Evolutionary conservation across 202 grass and related monocot genomes (phyloP).

Genomic region (Brachypodium distachyon): DNA sequence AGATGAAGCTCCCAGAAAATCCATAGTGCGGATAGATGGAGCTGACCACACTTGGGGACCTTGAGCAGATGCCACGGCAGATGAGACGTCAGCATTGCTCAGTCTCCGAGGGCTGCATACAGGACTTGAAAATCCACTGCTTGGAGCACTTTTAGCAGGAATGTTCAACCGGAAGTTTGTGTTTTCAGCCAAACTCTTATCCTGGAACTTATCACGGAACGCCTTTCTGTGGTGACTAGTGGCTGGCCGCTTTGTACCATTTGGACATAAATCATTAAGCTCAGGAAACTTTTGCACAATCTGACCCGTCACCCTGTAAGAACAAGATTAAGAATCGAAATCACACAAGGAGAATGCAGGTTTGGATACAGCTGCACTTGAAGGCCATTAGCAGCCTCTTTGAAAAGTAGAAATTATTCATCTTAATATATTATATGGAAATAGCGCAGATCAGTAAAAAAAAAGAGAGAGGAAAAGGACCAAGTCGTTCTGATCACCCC

Average conservation of each 20-base stretch:
- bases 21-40: constrained; percentile 34
- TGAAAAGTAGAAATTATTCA: background rate
- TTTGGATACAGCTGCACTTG: background rate
- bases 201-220: constrained; percentile 43
- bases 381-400: background rate
- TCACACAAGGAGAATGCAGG: background rate
- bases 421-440: background rate
- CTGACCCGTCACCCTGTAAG: constrained; percentile 26
- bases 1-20: constrained; percentile 38
- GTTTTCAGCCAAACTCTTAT: constrained; percentile 44
- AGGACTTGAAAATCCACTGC: constrained; percentile 68
- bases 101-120: constrained; percentile 56
- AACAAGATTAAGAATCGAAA: constrained; percentile 9
- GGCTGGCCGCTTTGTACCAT: constrained; percentile 13
- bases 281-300: constrained; percentile 40
- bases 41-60: constrained; percentile 40
- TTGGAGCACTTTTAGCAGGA: constrained; percentile 67
- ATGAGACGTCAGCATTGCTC: constrained; percentile 51
- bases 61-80: constrained; percentile 17
- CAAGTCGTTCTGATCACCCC: background rate
- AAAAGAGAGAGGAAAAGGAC: background rate
- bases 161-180: constrained; percentile 58
- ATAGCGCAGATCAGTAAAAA: background rate
- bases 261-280: constrained; percentile 22
- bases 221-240: constrained; percentile 37